These are phyloP conservation scores for Gonapodya prolifera DNA, from an alignment of 192 early-diverging fungal species.

Conservation along the genomic window DNA sequence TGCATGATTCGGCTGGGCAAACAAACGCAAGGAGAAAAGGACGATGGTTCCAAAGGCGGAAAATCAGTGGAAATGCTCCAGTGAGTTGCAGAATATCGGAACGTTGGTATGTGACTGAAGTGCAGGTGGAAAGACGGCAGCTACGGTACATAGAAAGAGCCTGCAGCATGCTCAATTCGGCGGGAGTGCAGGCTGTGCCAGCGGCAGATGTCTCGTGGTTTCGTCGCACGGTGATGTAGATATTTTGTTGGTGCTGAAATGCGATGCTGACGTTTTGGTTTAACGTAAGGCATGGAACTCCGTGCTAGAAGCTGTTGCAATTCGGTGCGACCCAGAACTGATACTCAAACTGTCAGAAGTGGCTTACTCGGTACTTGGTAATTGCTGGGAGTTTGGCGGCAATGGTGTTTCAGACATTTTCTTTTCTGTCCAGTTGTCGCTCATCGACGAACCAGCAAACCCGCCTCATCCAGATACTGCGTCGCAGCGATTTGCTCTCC, in stretches of 20 bases:
- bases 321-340: neutral
- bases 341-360: neutral
- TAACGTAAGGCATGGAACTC: neutral
- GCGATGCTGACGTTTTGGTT: neutral
- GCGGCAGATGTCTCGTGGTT: neutral
- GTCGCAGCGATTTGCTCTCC: neutral
- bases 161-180: too few relatives aligned
- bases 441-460: neutral
- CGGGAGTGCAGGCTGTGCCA: too few relatives aligned
- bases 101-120: too few relatives aligned
- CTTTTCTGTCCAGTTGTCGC: neutral
- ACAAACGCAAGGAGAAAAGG: neutral
- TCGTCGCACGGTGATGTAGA: neutral
- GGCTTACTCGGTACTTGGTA: neutral
- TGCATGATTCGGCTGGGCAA: neutral
- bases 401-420: too few relatives aligned
- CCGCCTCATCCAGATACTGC: neutral
- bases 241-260: neutral
- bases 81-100: too few relatives aligned
- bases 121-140: too few relatives aligned
- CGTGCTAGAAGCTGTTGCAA: neutral
- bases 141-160: too few relatives aligned
- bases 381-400: neutral
- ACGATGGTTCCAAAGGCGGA: neutral
- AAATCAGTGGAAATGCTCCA: neutral